Conservation (phyloP, 495 filamentous ascomycete genomes). For the Clavariopsis aquatica region DNA sequence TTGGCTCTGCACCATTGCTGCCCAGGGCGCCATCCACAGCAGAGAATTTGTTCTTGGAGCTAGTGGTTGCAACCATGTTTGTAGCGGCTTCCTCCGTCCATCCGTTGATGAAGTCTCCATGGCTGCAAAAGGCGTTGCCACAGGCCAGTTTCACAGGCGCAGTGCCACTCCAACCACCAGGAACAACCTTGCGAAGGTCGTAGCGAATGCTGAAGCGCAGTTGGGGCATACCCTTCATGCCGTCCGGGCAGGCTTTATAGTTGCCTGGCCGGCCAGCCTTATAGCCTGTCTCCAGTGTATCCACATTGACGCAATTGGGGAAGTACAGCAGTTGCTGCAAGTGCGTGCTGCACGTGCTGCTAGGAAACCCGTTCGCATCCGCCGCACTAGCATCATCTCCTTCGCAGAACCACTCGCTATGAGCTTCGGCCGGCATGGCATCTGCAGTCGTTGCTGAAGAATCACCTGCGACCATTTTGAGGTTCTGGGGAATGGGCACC, state of each 20-base stretch:
- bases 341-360: constrained; percentile 55
- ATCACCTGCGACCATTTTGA: constrained; percentile 37
- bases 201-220: constrained; percentile 43
- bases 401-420: constrained; percentile 40
- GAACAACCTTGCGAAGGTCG: constrained; percentile 40
- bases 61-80: constrained; percentile 35
- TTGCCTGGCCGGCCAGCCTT: constrained; percentile 19
- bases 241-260: constrained; percentile 34
- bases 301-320: constrained; percentile 41
- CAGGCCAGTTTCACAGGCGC: constrained; percentile 39
- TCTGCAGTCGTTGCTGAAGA: constrained; percentile 24
- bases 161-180: constrained; percentile 38
- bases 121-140: constrained; percentile 36
- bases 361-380: constrained; percentile 37
- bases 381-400: constrained; percentile 7
- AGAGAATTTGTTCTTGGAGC: constrained; percentile 21
- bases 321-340: constrained; percentile 54
- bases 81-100: constrained; percentile 37
- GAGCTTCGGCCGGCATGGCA: constrained; percentile 20
- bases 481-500: constrained; percentile 39
- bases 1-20: constrained; percentile 7
- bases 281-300: constrained; percentile 37
- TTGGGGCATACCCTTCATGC: constrained; percentile 39
- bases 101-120: constrained; percentile 44
- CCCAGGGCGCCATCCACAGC: constrained; percentile 13